Conservation (phyloP, 106 monocot species). For the Allium cepa region DNA sequence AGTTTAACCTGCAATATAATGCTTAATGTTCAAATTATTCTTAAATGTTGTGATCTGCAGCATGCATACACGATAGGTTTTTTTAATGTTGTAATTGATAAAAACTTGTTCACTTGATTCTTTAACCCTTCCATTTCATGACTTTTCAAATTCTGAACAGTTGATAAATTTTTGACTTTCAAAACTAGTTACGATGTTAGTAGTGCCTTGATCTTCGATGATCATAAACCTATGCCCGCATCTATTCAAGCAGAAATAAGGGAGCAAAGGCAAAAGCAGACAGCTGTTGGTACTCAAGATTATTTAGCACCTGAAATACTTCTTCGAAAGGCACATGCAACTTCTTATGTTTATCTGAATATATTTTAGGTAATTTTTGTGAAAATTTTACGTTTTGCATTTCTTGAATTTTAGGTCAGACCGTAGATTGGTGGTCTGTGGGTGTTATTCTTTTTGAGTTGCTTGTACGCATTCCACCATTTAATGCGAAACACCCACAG, state of each 20-base stretch:
- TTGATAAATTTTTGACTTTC: conserved; percentile 99
- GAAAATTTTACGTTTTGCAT: conserved; percentile 1
- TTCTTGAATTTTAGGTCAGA: conserved; percentile 49
- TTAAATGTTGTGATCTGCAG: too few relatives aligned
- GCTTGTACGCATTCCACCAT: conserved; percentile 96
- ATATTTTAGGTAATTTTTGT: too few relatives aligned
- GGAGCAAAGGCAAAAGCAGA: conserved; percentile 78
- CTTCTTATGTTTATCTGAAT: too few relatives aligned
- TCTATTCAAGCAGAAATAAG: conserved; percentile 49
- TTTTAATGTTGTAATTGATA: neutral
- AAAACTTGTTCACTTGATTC: neutral
- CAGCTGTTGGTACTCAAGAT: conserved; percentile 94
- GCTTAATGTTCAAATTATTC: too few relatives aligned
- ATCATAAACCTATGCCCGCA: conserved; percentile 28
- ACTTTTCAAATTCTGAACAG: conserved; percentile 24
- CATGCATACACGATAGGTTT: neutral
- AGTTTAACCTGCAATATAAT: too few relatives aligned
- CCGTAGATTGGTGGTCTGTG: conserved; percentile 99
- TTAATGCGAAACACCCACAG: conserved; percentile 99
- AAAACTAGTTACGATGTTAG: conserved; percentile 93
- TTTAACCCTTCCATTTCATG: neutral
- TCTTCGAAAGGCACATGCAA: conserved; percentile 81
- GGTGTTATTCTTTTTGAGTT: conserved; percentile 95
- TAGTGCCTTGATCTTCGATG: conserved; percentile 31
- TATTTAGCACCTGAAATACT: conserved; percentile 99